These are phyloP conservation scores for Saccharomycopsis fibuligera DNA, from an alignment of 805 yeast genomes.

Conservation along the genomic window DNA sequence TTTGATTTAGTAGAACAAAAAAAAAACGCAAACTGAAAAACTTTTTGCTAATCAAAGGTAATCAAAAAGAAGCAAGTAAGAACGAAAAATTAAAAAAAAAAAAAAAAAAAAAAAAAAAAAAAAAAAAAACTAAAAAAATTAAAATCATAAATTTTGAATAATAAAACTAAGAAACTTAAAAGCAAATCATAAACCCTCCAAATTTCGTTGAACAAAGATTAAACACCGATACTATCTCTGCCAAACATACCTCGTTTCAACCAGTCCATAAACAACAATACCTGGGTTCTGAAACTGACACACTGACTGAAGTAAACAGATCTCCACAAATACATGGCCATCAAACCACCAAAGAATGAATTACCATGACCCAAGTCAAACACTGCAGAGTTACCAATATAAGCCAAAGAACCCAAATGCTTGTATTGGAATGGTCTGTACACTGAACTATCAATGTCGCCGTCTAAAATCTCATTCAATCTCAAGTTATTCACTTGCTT, in stretches of 20 bases:
- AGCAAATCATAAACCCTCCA: no score
- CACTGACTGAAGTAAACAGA: constrained; percentile 64
- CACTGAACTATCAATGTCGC: constrained; percentile 50
- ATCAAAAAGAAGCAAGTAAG: no score
- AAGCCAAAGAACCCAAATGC: constrained; percentile 63
- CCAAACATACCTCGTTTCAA: constrained; percentile 54
- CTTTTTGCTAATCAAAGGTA: no score
- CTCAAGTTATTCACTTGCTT: constrained; percentile 37
- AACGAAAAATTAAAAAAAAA: no score
- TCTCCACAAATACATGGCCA: constrained; percentile 73
- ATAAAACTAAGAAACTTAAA: not conserved
- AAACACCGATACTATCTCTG: constrained; percentile 38
- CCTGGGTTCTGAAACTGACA: constrained; percentile 58
- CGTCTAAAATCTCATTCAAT: constrained; percentile 41
- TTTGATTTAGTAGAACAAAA: no score
- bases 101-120: no score
- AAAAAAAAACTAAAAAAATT: not conserved
- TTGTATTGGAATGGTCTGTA: constrained; percentile 54
- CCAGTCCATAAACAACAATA: constrained; percentile 62
- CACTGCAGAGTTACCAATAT: constrained; percentile 65
- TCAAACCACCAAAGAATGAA: constrained; percentile 55
- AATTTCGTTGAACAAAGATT: no score
- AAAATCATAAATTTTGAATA: not conserved
- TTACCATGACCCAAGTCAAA: constrained; percentile 56
- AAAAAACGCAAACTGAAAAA: no score